Evolutionary conservation across 2,329 filamentous ascomycete genomes (phyloP), one percentile per base, ranked within the genome.

Genomic region (Coleophoma eucalyptorum): DNA sequence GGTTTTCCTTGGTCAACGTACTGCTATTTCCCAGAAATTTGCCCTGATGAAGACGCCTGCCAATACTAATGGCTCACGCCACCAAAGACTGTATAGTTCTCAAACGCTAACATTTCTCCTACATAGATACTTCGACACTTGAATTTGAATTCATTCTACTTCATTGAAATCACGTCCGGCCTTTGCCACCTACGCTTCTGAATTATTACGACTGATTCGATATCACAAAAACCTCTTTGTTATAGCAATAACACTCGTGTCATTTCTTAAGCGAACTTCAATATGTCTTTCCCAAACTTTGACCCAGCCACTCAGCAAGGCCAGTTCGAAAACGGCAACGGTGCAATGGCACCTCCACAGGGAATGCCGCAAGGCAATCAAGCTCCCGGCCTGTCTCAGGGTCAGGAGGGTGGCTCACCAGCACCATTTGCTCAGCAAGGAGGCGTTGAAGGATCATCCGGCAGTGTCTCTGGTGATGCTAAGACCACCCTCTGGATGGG

Each of bases 401-500:
- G 84, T 55, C 76, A 76, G 82, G 54, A 89, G 79, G 68, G 86
- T 84, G 46, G 75, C 74, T 74, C 76, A 52, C 66, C 72, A 49
- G 75, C 74, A 55, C 68, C 71, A 44, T 77, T 78, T 65, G 73
- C 75, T 55, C 74, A 75, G 43, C 65, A 67, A 56, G 64, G 61
- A 42, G 64, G 60, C 16, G 60, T 62, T 52, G 63, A 65, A 40
- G 65, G 62, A 18, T 58, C 60, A 35, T 49, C 54, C 43, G 63
- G 64, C 11, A 71, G 70, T 51, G 68, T 71, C 52, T 65, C 70
- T 56, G 74, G 72, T 45, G 79, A 81, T 52, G 74, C 72, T 46
- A 80, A 80, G 67, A 80, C 76, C 45, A 80, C 77, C 55, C 76
- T 80, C 50, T 80, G 77, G 76, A 99, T 99, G 94, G 94, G 94